Evolutionary conservation across 192 early-diverging fungal genomes (phyloP), one percentile per base, ranked within the genome.

Genomic region (Neocallimastix lanati): DNA sequence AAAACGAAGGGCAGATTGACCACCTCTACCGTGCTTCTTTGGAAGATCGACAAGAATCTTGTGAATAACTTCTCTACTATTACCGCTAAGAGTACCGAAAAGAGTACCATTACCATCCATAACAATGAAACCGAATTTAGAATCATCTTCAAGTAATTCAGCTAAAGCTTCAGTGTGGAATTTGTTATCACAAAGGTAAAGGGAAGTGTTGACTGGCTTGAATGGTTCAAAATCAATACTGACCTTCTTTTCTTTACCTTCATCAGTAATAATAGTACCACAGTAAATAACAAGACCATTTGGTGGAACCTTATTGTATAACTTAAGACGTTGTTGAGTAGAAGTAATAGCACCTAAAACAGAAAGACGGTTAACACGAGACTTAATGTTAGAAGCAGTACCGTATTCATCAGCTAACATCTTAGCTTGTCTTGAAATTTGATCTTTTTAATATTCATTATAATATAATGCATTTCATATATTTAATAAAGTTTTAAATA

Each of bases 11-110:
- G 98, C 98, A 15, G 98, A 99, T 87, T 99, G 98, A 92, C 98
- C 98, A 90, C 98, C 98, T 89, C 98, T 94, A 78, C 98, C 98
- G 92, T 99, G 98, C 93, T 99, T 99, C 90, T 99, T 99, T 83
- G 98, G 98, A 85, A 99, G 83, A 83, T 99, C 98, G 77, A 99
- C 98, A 30, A 30, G 86, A 79, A 99, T 90, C 85, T 96, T 95
- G 88, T 96, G 94, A 79, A 98, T 84, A 36, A 99, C 89, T 80
- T 97, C 94, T 80, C 98, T 93, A 28, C 90, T 94, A 87, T 94
- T 97, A 76, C 98, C 98, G 82, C 92, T 88, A n/a, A 99, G 88
- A 28, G 92, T 92, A 29, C 98, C 98, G 84, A 96, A 99, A 30
- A 99, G 86, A 21, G 93, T 88, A 76, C 98, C 98, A 87, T 94